These are phyloP conservation scores for Ochromonas danica DNA, from an alignment of 108 stramenopile species.

Conservation along the genomic window DNA sequence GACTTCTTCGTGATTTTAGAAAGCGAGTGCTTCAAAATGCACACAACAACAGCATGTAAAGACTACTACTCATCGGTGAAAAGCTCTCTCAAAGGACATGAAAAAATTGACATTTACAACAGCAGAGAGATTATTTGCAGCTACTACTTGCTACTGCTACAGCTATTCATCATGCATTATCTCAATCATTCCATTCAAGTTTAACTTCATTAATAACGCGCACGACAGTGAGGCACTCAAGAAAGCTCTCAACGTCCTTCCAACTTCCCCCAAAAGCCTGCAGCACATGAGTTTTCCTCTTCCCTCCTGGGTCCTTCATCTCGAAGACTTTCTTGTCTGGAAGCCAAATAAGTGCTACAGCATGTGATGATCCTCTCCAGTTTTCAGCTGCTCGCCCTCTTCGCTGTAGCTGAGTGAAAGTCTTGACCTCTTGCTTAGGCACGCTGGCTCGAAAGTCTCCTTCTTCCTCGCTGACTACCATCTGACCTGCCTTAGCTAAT, in stretches of 20 bases:
- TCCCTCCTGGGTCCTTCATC: not conserved
- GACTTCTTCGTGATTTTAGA: not conserved
- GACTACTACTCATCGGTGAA: not conserved
- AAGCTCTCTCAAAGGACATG: not conserved
- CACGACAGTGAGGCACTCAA: not conserved
- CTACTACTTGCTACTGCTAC: too few species aligned
- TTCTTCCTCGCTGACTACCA: too few species aligned
- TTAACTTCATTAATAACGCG: not conserved
- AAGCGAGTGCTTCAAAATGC: not conserved
- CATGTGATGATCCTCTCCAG: not conserved
- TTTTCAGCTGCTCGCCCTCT: too few species aligned
- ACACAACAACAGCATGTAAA: not conserved
- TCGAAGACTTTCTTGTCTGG: not conserved
- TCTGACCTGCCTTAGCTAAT: too few species aligned
- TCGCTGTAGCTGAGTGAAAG: too few species aligned
- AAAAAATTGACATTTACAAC: not conserved
- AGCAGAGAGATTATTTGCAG: not conserved
- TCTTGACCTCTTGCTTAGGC: too few species aligned
- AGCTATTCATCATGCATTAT: too few species aligned
- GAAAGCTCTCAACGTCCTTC: not conserved
- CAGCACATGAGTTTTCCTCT: not conserved
- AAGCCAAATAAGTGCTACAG: not conserved
- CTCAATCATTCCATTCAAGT: not conserved
- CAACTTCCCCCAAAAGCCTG: not conserved
- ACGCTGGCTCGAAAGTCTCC: too few species aligned